Conservation (phyloP, 352 stramenopile genomes). For the Phytopythium cucurbitacearum region DNA sequence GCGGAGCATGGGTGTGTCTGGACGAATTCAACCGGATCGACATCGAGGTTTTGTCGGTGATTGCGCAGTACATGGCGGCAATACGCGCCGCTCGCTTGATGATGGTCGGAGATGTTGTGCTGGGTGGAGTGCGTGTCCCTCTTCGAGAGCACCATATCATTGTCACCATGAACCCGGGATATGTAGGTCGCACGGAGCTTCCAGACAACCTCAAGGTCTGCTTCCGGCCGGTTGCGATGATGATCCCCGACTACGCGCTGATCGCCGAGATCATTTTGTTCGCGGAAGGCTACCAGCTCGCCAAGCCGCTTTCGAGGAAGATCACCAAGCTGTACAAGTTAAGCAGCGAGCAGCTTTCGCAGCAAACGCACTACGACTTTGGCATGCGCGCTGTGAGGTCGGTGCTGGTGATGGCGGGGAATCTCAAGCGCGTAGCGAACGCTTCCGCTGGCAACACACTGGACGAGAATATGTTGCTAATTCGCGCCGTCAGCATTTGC, state of each 20-base stretch:
- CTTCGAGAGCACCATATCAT: conserved; percentile 76
- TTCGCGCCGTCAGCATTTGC: conserved; percentile 91
- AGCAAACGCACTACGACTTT: conserved; percentile 87
- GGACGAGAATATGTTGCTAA: conserved; percentile 83
- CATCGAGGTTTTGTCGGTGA: conserved; percentile 84
- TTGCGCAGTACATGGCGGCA: conserved; percentile 81
- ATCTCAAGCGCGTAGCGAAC: conserved; percentile 39
- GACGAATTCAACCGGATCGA: conserved; percentile 91
- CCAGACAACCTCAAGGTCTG: conserved; percentile 83
- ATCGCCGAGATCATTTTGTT: conserved; percentile 86
- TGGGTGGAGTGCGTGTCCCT: conserved; percentile 54
- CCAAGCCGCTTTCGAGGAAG: conserved; percentile 59
- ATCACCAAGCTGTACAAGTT: conserved; percentile 81
- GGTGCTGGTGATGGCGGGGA: conserved; percentile 74
- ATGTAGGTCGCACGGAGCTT: conserved; percentile 72
- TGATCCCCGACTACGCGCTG: conserved; percentile 83
- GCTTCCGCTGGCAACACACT: not conserved
- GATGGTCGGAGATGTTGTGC: conserved; percentile 26
- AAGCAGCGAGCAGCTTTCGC: conserved; percentile 80
- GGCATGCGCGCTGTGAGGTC: conserved; percentile 85
- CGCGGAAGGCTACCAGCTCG: conserved; percentile 70
- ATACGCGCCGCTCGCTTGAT: conserved; percentile 51
- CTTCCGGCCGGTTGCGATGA: conserved; percentile 86
- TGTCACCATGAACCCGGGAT: conserved; percentile 88
- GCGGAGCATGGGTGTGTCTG: conserved; percentile 79